phyloP scores from a whole-genome alignment of 495 filamentous ascomycete genomes.

The Aspergillus funiculosus region DNA sequence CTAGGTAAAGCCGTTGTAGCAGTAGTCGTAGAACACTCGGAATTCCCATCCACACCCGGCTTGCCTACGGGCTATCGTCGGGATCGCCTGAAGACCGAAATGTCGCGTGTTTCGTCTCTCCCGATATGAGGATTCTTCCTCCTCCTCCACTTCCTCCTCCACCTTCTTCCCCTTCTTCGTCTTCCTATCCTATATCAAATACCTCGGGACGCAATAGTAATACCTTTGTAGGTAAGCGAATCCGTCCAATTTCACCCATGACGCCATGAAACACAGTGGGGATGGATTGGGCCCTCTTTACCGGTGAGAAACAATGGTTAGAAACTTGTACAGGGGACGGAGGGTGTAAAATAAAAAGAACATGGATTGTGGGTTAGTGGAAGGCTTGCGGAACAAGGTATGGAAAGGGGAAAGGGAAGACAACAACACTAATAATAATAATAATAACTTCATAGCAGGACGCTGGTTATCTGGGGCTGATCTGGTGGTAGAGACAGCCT shows the following conservation, averaged over 20 bases:
- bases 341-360: slow-evolving; percentile 5
- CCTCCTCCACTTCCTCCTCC: too few relatives aligned
- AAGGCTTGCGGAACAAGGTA: neutral
- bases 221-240: slow-evolving; percentile 10
- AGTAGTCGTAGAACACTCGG: neutral
- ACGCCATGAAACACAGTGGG: slow-evolving; percentile 22
- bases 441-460: too few relatives aligned
- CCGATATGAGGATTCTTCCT: too few relatives aligned
- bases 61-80: slow-evolving; percentile 8
- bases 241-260: slow-evolving; percentile 14
- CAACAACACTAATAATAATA: neutral
- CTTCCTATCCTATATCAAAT: too few relatives aligned
- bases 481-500: neutral
- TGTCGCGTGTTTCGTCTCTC: too few relatives aligned
- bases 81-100: too few relatives aligned
- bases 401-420: neutral
- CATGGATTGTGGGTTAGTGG: slow-evolving; percentile 11
- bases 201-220: too few relatives aligned
- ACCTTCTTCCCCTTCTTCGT: too few relatives aligned
- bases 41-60: neutral
- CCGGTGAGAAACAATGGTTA: slow-evolving; percentile 28
- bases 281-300: slow-evolving; percentile 10
- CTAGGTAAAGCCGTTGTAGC: too few relatives aligned
- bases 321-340: slow-evolving; percentile 15
- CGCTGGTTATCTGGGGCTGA: too few relatives aligned